Conservation (phyloP, 1,284 basidiomycete genomes). For the Entoloma clypeatum region DNA sequence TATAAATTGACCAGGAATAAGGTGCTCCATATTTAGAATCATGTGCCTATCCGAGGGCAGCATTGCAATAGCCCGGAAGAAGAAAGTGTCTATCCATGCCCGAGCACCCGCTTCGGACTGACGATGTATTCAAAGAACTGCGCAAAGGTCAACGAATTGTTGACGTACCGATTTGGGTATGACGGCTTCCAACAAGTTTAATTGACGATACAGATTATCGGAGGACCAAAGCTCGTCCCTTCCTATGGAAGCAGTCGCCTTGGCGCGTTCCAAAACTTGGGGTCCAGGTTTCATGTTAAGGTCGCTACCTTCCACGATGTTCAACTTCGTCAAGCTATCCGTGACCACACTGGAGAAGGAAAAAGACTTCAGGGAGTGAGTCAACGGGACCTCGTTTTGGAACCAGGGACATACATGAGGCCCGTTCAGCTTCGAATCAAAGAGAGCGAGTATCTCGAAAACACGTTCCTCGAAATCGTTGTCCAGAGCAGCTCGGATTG, state of each 20-base stretch:
- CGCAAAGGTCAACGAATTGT: conserved; percentile 1
- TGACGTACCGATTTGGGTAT: conserved; percentile 6
- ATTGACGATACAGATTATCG: conserved; percentile 10
- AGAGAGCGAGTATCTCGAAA: conserved; percentile 7
- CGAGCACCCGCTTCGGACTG: conserved; percentile 4
- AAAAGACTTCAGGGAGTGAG: conserved; percentile 6
- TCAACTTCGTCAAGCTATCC: conserved; percentile 2
- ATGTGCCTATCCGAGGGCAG: conserved; percentile 8
- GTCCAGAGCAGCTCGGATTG: too few relatives aligned
- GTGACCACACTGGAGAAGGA: conserved; percentile 4
- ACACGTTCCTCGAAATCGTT: conserved; percentile 12
- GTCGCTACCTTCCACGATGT: background rate
- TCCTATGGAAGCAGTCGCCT: conserved; percentile 9
- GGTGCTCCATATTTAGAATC: conserved; percentile 12
- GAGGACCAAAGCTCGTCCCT: conserved; percentile 10
- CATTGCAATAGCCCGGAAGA: conserved; percentile 16
- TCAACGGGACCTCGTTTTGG: conserved; percentile 1
- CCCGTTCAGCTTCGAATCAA: conserved; percentile 5
- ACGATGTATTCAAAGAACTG: too few relatives aligned
- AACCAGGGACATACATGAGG: conserved; percentile 6
- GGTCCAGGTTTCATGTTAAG: conserved; percentile 5
- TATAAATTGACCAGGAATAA: conserved; percentile 6
- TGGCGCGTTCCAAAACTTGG: conserved; percentile 7
- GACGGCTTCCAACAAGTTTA: conserved; percentile 9
- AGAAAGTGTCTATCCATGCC: conserved; percentile 7